These are phyloP conservation scores for Microcyclospora tardicrescens DNA, from an alignment of 2,329 filamentous ascomycete genomes.

Conservation along the genomic window DNA sequence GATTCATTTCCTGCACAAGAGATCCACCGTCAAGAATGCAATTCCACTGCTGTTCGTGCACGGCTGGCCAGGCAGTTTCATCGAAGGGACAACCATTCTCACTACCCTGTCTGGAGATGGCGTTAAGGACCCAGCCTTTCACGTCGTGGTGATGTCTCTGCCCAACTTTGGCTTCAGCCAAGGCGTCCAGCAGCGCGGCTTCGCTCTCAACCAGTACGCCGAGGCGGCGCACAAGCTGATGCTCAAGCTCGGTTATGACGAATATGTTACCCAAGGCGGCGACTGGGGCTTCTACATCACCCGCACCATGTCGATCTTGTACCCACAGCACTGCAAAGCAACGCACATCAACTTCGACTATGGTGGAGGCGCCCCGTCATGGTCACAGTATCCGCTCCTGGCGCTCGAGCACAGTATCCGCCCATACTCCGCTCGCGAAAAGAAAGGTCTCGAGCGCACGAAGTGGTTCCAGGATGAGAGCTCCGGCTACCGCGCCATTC, in stretches of 20 bases:
- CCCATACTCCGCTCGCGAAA: slow-evolving; percentile 42
- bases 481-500: slow-evolving; percentile 45
- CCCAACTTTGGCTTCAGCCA: slow-evolving; percentile 45
- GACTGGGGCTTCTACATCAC: slow-evolving; percentile 44
- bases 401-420: slow-evolving; percentile 43
- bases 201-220: slow-evolving; percentile 47
- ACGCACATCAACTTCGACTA: slow-evolving; percentile 48
- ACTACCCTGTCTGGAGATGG: slow-evolving; percentile 27
- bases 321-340: slow-evolving; percentile 44
- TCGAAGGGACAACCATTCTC: slow-evolving; percentile 53
- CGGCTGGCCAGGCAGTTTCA: slow-evolving; percentile 55
- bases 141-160: slow-evolving; percentile 42
- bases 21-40: slow-evolving; percentile 36
- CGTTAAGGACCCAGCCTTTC: slow-evolving; percentile 30
- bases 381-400: slow-evolving; percentile 41
- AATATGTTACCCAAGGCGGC: slow-evolving; percentile 50
- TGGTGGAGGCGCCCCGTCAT: slow-evolving; percentile 29
- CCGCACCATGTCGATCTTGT: slow-evolving; percentile 46
- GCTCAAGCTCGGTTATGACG: slow-evolving; percentile 50
- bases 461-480: slow-evolving; percentile 47
- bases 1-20: slow-evolving; percentile 53
- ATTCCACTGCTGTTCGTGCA: slow-evolving; percentile 57
- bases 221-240: slow-evolving; percentile 56
- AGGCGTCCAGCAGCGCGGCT: slow-evolving; percentile 40
- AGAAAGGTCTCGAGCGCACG: slow-evolving; percentile 38